Evolutionary conservation across 1,284 basidiomycete species (phyloP).

Genomic region (Afroboletus lepidellus): DNA sequence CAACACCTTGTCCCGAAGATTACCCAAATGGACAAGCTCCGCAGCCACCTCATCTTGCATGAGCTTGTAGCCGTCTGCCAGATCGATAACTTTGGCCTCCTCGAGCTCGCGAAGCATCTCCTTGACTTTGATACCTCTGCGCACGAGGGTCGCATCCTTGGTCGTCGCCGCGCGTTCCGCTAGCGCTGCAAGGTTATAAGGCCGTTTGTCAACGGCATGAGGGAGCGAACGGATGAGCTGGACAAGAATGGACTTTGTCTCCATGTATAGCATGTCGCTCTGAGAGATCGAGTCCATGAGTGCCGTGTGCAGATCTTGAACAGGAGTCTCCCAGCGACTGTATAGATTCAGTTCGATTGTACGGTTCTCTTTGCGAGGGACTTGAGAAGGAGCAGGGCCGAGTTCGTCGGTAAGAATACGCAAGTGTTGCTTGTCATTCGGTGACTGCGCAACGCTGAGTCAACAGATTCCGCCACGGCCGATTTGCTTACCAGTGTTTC

Average conservation of each 20-base stretch:
- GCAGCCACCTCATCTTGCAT: conserved; percentile 97
- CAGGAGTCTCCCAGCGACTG: conserved; percentile 98
- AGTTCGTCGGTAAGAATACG: conserved; percentile 96
- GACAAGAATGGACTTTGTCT: conserved; percentile 99
- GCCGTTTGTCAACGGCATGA: conserved; percentile 76
- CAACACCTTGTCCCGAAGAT: conserved; percentile 93
- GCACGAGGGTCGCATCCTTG: conserved; percentile 92
- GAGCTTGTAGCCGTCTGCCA: conserved; percentile 81
- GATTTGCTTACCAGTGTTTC: conserved; percentile 77
- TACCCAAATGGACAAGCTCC: conserved; percentile 94
- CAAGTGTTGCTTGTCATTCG: conserved; percentile 95
- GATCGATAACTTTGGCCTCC: conserved; percentile 85
- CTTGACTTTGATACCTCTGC: conserved; percentile 98
- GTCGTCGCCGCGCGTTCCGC: conserved; percentile 96
- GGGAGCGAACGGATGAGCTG: conserved; percentile 96
- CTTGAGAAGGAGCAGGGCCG: conserved; percentile 88
- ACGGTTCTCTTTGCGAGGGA: conserved; percentile 96
- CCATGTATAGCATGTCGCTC: conserved; percentile 99
- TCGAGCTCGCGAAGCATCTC: conserved; percentile 97
- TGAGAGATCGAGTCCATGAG: conserved; percentile 98
- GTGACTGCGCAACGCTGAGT: conserved; percentile 59
- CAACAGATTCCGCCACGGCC: neutral
- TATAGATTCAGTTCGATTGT: conserved; percentile 91
- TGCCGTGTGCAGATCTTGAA: conserved; percentile 94
- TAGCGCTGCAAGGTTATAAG: conserved; percentile 86